Percentiles rank a stretch among this genome's conserved stretches.
These are phyloP conservation scores for Suhomyces sp. DNA, from an alignment of 805 yeast genomes.

Conservation along the genomic window DNA sequence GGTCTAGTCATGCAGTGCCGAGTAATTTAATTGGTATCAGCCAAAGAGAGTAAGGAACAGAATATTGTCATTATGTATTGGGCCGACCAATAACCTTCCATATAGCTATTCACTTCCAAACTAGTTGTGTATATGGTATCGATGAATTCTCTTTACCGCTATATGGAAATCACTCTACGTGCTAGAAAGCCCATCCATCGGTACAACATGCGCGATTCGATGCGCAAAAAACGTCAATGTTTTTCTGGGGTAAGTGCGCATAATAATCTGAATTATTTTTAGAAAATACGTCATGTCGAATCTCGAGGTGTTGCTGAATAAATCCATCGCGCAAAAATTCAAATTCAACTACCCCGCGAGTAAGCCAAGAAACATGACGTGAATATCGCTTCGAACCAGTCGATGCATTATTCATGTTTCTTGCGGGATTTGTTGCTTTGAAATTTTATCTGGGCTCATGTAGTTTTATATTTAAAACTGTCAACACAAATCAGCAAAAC, in stretches of 20 bases:
- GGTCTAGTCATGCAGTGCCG: not conserved
- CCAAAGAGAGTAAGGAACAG: not conserved
- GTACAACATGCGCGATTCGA: not conserved
- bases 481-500: not conserved
- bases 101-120: not conserved
- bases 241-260: not conserved
- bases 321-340: not conserved
- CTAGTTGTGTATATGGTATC: not conserved
- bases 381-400: not conserved
- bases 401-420: not conserved
- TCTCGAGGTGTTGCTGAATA: not conserved
- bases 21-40: not conserved
- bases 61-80: too few relatives aligned
- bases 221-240: not conserved
- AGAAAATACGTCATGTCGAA: not conserved
- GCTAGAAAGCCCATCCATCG: not conserved
- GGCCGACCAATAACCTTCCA: not conserved
- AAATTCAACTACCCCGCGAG: not conserved
- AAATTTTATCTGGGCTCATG: not conserved
- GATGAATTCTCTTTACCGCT: too few relatives aligned
- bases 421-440: not conserved
- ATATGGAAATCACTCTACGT: too few relatives aligned
- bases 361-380: not conserved
- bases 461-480: not conserved
- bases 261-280: not conserved